phyloP scores from a whole-genome alignment of 306 rosid genomes.

The Ceratonia siliqua region DNA sequence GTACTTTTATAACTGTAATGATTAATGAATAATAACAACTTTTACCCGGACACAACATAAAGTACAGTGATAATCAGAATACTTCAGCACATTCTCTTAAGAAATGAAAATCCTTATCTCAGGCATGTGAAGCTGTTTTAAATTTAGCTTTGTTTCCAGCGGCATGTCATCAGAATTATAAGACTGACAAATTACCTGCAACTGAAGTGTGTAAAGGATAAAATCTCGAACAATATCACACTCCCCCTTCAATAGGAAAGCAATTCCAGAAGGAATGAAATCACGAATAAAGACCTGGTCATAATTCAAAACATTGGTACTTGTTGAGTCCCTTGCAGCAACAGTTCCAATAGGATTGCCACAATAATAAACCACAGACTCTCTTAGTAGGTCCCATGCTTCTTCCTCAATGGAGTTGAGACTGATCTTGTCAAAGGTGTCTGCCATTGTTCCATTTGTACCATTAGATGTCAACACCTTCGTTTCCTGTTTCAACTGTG shows the following conservation, averaged over 20 bases:
- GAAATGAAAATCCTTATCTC: constrained; percentile 12
- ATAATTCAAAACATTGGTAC: constrained; percentile 68
- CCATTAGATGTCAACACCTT: constrained; percentile 44
- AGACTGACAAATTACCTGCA: constrained; percentile 63
- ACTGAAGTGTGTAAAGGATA: constrained; percentile 81
- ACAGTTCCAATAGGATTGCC: constrained; percentile 84
- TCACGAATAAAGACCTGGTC: constrained; percentile 92
- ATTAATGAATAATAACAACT: constrained; percentile 18
- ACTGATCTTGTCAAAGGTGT: constrained; percentile 35
- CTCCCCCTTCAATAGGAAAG: constrained; percentile 86
- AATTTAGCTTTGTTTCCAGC: background rate
- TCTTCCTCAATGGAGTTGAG: constrained; percentile 68
- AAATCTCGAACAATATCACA: constrained; percentile 85
- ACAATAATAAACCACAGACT: constrained; percentile 72
- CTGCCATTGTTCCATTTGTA: constrained; percentile 52
- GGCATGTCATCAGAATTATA: constrained; percentile 7
- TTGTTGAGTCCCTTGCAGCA: constrained; percentile 79
- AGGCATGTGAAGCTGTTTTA: constrained; percentile 14
- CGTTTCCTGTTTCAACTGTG: constrained; percentile 51
- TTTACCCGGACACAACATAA: constrained; percentile 6
- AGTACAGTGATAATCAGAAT: background rate
- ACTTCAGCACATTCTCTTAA: constrained; percentile 18
- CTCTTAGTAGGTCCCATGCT: constrained; percentile 81
- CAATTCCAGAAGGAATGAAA: constrained; percentile 89
- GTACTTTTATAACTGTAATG: background rate